Evolutionary conservation across 352 stramenopile genomes (phyloP).

Genomic region (Peronospora farinosa): DNA sequence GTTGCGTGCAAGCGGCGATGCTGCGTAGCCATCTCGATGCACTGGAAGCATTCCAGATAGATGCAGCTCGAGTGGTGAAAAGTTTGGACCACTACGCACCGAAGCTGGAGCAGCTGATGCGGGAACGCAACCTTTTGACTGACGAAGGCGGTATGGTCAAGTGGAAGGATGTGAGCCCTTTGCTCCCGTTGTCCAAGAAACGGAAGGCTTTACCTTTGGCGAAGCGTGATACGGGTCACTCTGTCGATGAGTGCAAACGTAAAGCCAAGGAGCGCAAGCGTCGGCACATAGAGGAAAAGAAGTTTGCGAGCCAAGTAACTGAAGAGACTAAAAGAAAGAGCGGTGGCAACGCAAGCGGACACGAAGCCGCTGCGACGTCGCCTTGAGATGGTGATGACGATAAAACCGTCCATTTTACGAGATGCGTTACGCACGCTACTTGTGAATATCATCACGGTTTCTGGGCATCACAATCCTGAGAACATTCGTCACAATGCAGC

Average conservation of each 20-base stretch:
- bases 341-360: slow-evolving; percentile 3
- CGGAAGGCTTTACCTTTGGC: slow-evolving; percentile 57
- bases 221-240: slow-evolving; percentile 64
- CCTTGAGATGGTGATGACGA: slow-evolving; percentile 16
- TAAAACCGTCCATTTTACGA: slow-evolving; percentile 3
- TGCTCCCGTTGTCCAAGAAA: slow-evolving; percentile 51
- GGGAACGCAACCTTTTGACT: slow-evolving; percentile 45
- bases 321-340: slow-evolving; percentile 19
- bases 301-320: slow-evolving; percentile 5
- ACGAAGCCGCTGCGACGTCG: slow-evolving; percentile 11
- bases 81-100: slow-evolving; percentile 73
- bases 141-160: slow-evolving; percentile 12
- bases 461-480: neutral
- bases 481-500: neutral
- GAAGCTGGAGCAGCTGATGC: slow-evolving; percentile 70
- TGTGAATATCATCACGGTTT: neutral
- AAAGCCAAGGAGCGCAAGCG: slow-evolving; percentile 72
- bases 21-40: slow-evolving; percentile 65
- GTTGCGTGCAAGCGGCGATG: slow-evolving; percentile 62
- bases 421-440: slow-evolving; percentile 1
- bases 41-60: slow-evolving; percentile 42
- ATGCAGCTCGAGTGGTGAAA: slow-evolving; percentile 38
- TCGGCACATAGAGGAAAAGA: slow-evolving; percentile 33
- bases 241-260: slow-evolving; percentile 72
- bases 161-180: slow-evolving; percentile 54